Base-by-base conservation (phyloP, 176 grass and related monocot genomes). In the Rhynchospora breviuscula region DNA sequence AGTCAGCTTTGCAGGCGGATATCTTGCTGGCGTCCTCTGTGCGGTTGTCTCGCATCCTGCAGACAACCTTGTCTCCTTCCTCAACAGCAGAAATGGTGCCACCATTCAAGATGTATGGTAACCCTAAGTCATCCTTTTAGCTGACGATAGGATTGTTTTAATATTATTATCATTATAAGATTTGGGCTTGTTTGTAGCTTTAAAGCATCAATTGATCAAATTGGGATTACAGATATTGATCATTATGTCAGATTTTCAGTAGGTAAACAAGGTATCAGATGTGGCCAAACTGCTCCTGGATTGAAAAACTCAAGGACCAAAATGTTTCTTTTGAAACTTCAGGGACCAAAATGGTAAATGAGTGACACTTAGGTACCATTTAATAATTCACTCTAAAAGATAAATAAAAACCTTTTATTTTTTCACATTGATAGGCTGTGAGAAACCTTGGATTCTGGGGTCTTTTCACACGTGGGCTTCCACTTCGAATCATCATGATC, bases 41-140 rank as follows among this genome's bases (percentile, higher is more conserved):
- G 94, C 92, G 17, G 69, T 91, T 58, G 23, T 97, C 44, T 97
- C 94, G 78, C 94, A 97, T 81, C 94, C 94, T 54, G 92, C 92
- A 3, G 94, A 97, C 74, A 97, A 94, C 57, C 66, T 97, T n/a
- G 90, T 97, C 5, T 97, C 94, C 15, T 92, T 97, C 48, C 92
- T 97, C 43, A 97, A 97, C 67, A 92, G 94, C 67, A 80, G 91
- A 45, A 83, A 90, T 54, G 94, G 92, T 51, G 89, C 89, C 26
- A 92, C 94, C 1, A 43, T 97, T 48, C 76, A 84, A 23, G 91
- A 97, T 52, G 94, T 97, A 89, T 87, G 89, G 11, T 67, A 83
- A 10, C 52, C 29, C 46, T 44, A 62, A 65, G 14, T 67, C 62
- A 62, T 81, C 83, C 59, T 45, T 75, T 40, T 54, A 6, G 18